Conservation (phyloP, 2,329 filamentous ascomycete genomes). For the Akanthomyces muscarius region DNA sequence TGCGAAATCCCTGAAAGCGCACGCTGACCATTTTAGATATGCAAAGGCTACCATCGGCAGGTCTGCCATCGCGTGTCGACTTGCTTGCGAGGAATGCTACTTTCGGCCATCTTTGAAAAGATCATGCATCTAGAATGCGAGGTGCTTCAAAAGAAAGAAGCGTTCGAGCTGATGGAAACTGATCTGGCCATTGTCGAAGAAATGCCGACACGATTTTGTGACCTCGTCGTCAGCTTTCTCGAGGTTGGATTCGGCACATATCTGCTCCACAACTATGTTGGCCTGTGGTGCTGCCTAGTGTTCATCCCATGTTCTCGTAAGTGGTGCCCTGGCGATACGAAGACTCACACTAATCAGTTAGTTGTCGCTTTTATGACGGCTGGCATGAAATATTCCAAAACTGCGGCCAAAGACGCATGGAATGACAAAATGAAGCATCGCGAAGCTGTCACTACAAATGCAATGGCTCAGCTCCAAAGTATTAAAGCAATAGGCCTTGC, state of each 20-base stretch:
- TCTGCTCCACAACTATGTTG: not conserved
- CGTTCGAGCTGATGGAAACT: not conserved
- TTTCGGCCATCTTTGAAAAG: constrained; percentile 8
- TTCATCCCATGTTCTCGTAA: not conserved
- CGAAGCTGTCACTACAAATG: constrained; percentile 2
- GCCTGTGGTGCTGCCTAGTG: not conserved
- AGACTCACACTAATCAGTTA: not conserved
- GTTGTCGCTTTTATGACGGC: not conserved
- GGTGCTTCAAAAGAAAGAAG: not conserved
- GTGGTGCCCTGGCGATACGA: not conserved
- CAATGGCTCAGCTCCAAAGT: not conserved
- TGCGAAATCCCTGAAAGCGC: no score
- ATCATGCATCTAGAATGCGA: not conserved
- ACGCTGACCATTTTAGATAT: not conserved
- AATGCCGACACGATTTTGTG: not conserved
- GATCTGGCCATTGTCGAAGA: not conserved
- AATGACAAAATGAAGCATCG: not conserved
- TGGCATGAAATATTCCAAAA: not conserved
- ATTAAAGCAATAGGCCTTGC: constrained; percentile 2
- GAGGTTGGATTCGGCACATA: constrained; percentile 8
- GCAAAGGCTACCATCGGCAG: constrained; percentile 5
- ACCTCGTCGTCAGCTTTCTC: not conserved
- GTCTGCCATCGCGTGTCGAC: constrained; percentile 1
- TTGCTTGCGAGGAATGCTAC: not conserved
- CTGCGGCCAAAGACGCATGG: not conserved